These are phyloP conservation scores for Solanum ahanhuiri DNA, from an alignment of 257 asterid species.

Conservation along the genomic window DNA sequence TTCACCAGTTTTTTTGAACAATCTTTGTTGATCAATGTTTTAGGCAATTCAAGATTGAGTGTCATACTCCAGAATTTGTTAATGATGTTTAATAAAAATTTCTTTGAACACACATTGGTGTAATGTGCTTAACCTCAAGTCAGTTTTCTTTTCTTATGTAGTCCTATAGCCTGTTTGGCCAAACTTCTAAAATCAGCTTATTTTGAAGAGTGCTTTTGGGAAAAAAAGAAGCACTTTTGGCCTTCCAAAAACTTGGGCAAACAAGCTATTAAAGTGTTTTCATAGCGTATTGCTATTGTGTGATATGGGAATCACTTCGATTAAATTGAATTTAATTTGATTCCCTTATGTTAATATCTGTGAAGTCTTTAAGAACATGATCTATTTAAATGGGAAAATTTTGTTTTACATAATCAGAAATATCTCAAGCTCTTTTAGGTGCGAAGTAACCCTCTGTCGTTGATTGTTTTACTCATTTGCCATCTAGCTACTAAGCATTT, in stretches of 20 bases:
- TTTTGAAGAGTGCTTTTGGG: not conserved
- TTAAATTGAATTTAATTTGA: not conserved
- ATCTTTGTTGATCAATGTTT: not conserved
- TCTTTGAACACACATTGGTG: not conserved
- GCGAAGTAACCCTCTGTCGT: not conserved
- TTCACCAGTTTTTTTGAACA: too few species aligned
- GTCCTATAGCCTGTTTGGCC: not conserved
- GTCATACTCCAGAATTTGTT: not conserved
- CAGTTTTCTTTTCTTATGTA: not conserved
- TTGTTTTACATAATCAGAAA: not conserved
- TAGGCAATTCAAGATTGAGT: not conserved
- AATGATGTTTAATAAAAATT: not conserved
- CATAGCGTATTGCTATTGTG: not conserved
- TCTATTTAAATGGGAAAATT: not conserved
- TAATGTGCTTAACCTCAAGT: not conserved
- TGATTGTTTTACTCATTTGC: not conserved
- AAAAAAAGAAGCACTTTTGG: not conserved
- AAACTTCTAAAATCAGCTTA: not conserved
- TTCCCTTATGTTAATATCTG: not conserved
- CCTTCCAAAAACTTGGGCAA: not conserved
- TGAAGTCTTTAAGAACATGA: not conserved
- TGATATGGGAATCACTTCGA: not conserved
- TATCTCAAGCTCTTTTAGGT: not conserved
- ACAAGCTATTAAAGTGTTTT: not conserved
- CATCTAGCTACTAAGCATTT: not conserved